Evolutionary conservation across 345 rosid species (phyloP).

Genomic region (Abelmoschus esculentus): DNA sequence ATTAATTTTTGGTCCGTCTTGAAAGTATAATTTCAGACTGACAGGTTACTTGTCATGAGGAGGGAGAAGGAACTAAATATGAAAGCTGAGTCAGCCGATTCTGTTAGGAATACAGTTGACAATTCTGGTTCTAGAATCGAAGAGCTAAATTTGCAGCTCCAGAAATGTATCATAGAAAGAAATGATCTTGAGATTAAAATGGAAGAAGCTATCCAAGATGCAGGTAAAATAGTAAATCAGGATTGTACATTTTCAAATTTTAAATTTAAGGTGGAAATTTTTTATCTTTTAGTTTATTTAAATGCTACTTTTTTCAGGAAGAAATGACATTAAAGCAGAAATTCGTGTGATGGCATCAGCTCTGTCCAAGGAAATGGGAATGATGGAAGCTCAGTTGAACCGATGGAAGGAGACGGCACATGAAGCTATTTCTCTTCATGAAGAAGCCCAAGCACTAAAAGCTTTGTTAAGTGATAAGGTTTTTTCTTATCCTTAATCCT

Average conservation of each 20-base stretch:
- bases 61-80: constrained; percentile 71
- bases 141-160: constrained; percentile 66
- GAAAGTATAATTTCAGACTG: constrained; percentile 52
- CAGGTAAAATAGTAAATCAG: constrained; percentile 36
- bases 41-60: constrained; percentile 58
- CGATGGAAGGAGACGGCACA: constrained; percentile 84
- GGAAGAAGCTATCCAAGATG: constrained; percentile 81
- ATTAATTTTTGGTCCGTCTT: constrained; percentile 13
- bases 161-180: constrained; percentile 65
- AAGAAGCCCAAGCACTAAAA: constrained; percentile 54
- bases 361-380: constrained; percentile 82
- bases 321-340: constrained; percentile 80
- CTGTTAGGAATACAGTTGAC: constrained; percentile 43
- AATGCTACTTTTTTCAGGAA: constrained; percentile 41
- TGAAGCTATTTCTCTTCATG: constrained; percentile 63
- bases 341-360: constrained; percentile 87
- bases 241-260: background rate
- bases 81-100: constrained; percentile 59
- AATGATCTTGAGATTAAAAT: constrained; percentile 79
- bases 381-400: constrained; percentile 88
- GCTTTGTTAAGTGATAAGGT: constrained; percentile 65
- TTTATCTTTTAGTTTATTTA: constrained; percentile 15
- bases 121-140: constrained; percentile 49
- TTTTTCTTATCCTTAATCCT: background rate
- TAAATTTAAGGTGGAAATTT: background rate